A percentile compares a stretch with the other conserved stretches of the same genome.
Evolutionary conservation across 2,329 filamentous ascomycete genomes (phyloP).

Genomic region (Macrophomina pseudophaseolina): DNA sequence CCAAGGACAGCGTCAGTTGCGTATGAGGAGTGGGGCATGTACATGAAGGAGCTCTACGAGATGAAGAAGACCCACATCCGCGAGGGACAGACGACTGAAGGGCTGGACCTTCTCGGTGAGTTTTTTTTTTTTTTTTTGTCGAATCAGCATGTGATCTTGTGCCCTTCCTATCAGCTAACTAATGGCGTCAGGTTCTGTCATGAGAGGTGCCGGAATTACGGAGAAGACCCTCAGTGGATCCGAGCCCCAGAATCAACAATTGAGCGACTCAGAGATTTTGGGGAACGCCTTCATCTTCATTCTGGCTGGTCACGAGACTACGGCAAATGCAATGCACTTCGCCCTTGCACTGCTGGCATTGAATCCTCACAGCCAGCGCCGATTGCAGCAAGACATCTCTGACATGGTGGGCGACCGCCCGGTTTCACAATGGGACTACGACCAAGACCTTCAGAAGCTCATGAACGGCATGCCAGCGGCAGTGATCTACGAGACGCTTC

Average conservation of each 20-base stretch:
- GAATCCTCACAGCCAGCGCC: constrained; percentile 66
- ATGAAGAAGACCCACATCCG: constrained; percentile 60
- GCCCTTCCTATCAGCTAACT: constrained; percentile 42
- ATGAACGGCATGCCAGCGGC: constrained; percentile 74
- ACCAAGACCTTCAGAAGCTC: constrained; percentile 67
- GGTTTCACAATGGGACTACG: constrained; percentile 72
- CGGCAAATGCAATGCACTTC: constrained; percentile 76
- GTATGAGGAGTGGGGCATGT: constrained; percentile 65
- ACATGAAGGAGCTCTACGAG: constrained; percentile 71
- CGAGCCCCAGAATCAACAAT: constrained; percentile 39
- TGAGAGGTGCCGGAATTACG: constrained; percentile 41
- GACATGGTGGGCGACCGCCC: constrained; percentile 64
- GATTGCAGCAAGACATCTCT: constrained; percentile 72
- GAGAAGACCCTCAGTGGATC: constrained; percentile 28
- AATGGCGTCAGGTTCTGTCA: constrained; percentile 39
- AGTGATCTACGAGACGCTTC: constrained; percentile 77
- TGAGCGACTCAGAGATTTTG: constrained; percentile 70
- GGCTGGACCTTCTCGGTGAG: constrained; percentile 61
- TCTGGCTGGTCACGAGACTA: constrained; percentile 81
- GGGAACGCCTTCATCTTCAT: constrained; percentile 70
- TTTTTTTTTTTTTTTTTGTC: background rate
- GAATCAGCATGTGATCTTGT: constrained; percentile 19
- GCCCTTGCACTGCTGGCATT: constrained; percentile 70
- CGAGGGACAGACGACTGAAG: constrained; percentile 43
- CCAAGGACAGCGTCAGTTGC: constrained; percentile 24